These are phyloP conservation scores for Ascocoryne sarcoides DNA, from an alignment of 2,329 filamentous ascomycete genomes.

Conservation along the genomic window DNA sequence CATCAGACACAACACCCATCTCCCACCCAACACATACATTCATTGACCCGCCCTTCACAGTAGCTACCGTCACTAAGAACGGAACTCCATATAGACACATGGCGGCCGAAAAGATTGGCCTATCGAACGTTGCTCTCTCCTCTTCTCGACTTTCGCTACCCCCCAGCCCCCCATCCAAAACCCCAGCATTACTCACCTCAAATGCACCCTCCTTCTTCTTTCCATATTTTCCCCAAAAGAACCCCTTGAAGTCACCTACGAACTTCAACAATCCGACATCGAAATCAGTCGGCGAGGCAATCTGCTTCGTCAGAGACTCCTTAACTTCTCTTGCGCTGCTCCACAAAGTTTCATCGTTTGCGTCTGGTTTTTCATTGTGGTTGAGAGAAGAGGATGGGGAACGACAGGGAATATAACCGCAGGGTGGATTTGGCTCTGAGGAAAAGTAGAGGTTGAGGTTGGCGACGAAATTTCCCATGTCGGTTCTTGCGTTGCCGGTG, in stretches of 20 bases:
- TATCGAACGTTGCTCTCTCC: constrained; percentile 12
- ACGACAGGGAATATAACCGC: constrained; percentile 15
- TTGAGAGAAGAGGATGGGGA: no score
- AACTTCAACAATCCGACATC: constrained; percentile 34
- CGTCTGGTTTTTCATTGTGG: neutral
- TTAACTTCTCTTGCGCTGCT: constrained; percentile 7
- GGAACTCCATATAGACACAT: constrained; percentile 12
- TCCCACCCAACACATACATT: constrained; percentile 10
- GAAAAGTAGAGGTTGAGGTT: constrained; percentile 8
- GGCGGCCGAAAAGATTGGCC: constrained; percentile 6
- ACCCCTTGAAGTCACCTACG: constrained; percentile 36
- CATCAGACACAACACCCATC: constrained; percentile 9
- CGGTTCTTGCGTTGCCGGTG: constrained; percentile 2
- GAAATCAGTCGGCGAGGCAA: constrained; percentile 37
- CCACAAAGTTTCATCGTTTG: constrained; percentile 10
- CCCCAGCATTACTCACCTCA: constrained; percentile 46
- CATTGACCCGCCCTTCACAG: constrained; percentile 15
- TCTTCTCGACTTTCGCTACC: neutral
- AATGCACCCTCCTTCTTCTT: constrained; percentile 36
- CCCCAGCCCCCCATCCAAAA: constrained; percentile 25
- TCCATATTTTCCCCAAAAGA: constrained; percentile 36
- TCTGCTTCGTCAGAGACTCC: constrained; percentile 28
- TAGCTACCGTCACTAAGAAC: constrained; percentile 9
- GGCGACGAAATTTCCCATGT: constrained; percentile 13
- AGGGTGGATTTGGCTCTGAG: constrained; percentile 4